Conservation (phyloP, 352 stramenopile genomes). For the Pythium folliculosum region DNA sequence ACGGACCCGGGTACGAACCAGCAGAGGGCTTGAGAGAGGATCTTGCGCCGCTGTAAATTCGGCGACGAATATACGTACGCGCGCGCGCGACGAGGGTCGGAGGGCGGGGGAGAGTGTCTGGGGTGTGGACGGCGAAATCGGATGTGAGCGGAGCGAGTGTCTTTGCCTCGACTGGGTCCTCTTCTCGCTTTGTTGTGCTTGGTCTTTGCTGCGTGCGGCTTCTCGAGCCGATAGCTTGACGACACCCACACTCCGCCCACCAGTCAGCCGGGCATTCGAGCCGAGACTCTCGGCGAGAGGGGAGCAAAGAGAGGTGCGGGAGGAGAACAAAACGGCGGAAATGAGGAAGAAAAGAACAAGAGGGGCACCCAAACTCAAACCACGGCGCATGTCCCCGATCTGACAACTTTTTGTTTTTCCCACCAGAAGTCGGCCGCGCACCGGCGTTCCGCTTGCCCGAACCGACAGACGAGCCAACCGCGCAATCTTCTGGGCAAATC, state of each 20-base stretch:
- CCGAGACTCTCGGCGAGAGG: conserved; percentile 8
- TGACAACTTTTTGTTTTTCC: conserved; percentile 1
- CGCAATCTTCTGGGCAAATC: not conserved
- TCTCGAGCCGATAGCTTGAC: conserved; percentile 20
- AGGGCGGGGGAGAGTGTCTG: not conserved
- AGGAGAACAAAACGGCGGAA: conserved; percentile 9
- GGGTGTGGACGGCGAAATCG: conserved; percentile 4
- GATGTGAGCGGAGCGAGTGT: conserved; percentile 11
- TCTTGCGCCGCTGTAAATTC: not conserved
- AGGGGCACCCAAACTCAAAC: conserved; percentile 6
- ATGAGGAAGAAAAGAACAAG: conserved; percentile 16
- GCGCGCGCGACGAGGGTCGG: not conserved
- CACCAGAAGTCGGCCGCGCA: not conserved
- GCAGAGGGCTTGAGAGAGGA: not conserved
- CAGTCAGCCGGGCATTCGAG: conserved; percentile 9
- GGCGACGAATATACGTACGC: not conserved
- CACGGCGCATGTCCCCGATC: conserved; percentile 16
- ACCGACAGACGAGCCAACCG: conserved; percentile 9
- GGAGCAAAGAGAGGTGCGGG: conserved; percentile 4
- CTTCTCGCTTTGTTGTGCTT: conserved; percentile 8
- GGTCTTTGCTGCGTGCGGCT: not conserved
- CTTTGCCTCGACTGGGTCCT: not conserved
- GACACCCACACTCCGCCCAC: conserved; percentile 15
- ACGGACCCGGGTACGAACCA: not conserved
- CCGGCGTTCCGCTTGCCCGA: not conserved